Conservation (phyloP, 257 asterid genomes). For the Nicotiana undulata region DNA sequence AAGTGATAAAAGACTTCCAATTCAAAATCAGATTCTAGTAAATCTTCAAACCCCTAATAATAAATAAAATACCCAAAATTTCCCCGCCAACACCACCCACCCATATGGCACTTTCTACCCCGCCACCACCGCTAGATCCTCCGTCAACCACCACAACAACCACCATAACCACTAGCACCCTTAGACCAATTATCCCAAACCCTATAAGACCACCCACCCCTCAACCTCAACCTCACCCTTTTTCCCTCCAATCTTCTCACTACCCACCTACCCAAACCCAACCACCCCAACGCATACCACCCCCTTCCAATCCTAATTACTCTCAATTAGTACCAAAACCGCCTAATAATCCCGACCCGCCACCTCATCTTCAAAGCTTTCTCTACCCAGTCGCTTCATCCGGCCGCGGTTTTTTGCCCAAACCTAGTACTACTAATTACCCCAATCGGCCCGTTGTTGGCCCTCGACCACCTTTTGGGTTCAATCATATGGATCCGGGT, state of each 20-base stretch:
- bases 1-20: neutral
- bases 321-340: slow-evolving; percentile 39
- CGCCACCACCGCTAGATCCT: slow-evolving; percentile 21
- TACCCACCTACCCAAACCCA: slow-evolving; percentile 25
- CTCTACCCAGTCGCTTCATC: slow-evolving; percentile 61
- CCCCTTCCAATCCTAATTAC: slow-evolving; percentile 55
- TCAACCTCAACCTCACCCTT: slow-evolving; percentile 27
- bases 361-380: slow-evolving; percentile 27
- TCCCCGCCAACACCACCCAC: slow-evolving; percentile 24
- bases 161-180: slow-evolving; percentile 16
- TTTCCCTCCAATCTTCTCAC: slow-evolving; percentile 24
- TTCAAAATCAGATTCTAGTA: neutral
- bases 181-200: slow-evolving; percentile 12
- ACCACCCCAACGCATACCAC: slow-evolving; percentile 19
- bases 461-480: slow-evolving; percentile 37
- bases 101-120: slow-evolving; percentile 8
- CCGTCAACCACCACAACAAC: slow-evolving; percentile 11
- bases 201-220: slow-evolving; percentile 26
- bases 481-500: slow-evolving; percentile 46
- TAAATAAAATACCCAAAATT: neutral
- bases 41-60: neutral
- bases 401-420: slow-evolving; percentile 52
- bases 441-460: slow-evolving; percentile 21
- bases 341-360: slow-evolving; percentile 8
- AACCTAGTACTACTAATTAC: slow-evolving; percentile 21